These are phyloP conservation scores for Liquidambar formosana DNA, from an alignment of 164 flowering plant genomes.

Conservation along the genomic window DNA sequence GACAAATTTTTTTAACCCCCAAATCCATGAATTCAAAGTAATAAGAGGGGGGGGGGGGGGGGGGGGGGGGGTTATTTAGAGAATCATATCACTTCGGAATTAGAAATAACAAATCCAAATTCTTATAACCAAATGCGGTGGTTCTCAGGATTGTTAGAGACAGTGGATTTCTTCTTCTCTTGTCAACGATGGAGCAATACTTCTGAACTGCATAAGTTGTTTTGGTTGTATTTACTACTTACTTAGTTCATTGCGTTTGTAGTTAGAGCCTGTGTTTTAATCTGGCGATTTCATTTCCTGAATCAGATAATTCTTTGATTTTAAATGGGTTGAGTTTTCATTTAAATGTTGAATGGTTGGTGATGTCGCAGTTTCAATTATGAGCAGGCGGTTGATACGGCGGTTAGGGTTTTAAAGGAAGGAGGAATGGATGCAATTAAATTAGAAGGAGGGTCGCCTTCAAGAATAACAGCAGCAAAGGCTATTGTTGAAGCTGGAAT, in stretches of 20 bases:
- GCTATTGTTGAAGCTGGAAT: constrained; percentile 94
- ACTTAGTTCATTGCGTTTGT: neutral
- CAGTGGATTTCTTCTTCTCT: neutral
- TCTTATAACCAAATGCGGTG: too few relatives aligned
- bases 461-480: constrained; percentile 85
- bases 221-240: neutral
- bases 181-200: neutral
- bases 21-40: too few relatives aligned
- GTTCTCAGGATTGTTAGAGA: too few relatives aligned
- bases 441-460: constrained; percentile 88
- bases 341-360: constrained; percentile 15
- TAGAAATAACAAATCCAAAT: too few relatives aligned
- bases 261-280: neutral
- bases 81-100: too few relatives aligned
- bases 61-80: too few relatives aligned
- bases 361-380: constrained; percentile 40
- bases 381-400: constrained; percentile 89
- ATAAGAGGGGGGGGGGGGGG: too few relatives aligned
- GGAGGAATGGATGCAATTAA: constrained; percentile 98
- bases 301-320: neutral
- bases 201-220: neutral
- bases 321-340: neutral
- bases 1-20: too few relatives aligned
- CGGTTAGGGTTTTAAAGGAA: constrained; percentile 84
- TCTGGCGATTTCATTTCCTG: neutral